Evolutionary conservation across 192 early-diverging fungal genomes (phyloP).

Genomic region (Thoreauomyces humboldtii): DNA sequence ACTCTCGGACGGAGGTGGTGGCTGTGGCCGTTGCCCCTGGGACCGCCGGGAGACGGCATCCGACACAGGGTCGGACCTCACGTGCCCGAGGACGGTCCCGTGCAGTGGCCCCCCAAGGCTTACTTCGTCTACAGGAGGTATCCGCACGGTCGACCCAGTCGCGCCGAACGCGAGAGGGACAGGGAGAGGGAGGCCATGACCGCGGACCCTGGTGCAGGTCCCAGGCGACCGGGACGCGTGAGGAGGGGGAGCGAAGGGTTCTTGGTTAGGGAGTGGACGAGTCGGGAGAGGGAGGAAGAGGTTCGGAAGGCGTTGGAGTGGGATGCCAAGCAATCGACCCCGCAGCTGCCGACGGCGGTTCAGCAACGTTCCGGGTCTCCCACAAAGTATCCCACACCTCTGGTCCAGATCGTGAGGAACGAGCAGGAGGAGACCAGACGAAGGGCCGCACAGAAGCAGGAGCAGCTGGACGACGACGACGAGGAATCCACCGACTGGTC

Average conservation of each 20-base stretch:
- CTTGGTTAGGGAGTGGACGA: slow-evolving; percentile 41
- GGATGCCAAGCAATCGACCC: neutral
- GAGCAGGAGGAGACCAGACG: neutral
- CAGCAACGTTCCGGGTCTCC: too few relatives aligned
- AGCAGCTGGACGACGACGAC: slow-evolving; percentile 1
- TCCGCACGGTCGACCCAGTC: slow-evolving; percentile 26
- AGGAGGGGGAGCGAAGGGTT: slow-evolving; percentile 55
- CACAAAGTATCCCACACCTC: neutral
- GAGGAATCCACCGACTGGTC: neutral
- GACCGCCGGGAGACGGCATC: slow-evolving; percentile 62
- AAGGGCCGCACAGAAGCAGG: neutral
- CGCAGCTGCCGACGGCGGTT: neutral
- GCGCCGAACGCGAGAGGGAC: slow-evolving; percentile 2
- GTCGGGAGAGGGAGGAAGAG: slow-evolving; percentile 36
- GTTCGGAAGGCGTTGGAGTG: slow-evolving; percentile 18
- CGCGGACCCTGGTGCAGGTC: slow-evolving; percentile 2
- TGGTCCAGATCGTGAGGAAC: slow-evolving; percentile 5
- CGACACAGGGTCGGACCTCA: slow-evolving; percentile 54
- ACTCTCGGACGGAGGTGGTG: slow-evolving; percentile 64
- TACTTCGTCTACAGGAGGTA: slow-evolving; percentile 50
- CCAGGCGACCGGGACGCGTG: slow-evolving; percentile 9
- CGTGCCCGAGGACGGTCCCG: slow-evolving; percentile 17
- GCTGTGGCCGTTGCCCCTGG: slow-evolving; percentile 77
- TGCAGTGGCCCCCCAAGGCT: slow-evolving; percentile 74
- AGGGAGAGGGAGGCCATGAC: slow-evolving; percentile 1